Evolutionary conservation across 192 early-diverging fungal species (phyloP).

Genomic region (Coemansia sp.): DNA sequence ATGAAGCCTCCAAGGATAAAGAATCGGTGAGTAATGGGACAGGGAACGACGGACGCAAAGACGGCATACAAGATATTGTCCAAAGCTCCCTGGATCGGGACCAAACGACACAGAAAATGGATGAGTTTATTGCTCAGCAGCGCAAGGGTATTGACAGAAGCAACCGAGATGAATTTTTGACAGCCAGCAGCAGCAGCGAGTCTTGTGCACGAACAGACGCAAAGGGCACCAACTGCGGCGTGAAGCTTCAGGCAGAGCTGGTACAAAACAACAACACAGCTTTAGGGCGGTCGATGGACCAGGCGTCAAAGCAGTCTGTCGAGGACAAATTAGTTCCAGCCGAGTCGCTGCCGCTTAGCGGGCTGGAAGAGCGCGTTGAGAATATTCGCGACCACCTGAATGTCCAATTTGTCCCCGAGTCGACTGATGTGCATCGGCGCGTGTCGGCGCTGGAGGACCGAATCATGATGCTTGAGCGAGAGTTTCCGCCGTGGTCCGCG

Average conservation of each 20-base stretch:
- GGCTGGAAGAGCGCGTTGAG: slow-evolving; percentile 58
- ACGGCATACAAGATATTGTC: not conserved
- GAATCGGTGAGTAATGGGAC: not conserved
- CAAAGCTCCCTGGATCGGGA: slow-evolving; percentile 47
- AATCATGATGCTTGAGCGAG: slow-evolving; percentile 71
- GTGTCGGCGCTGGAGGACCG: slow-evolving; percentile 75
- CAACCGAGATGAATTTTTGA: slow-evolving; percentile 66
- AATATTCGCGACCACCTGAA: slow-evolving; percentile 76
- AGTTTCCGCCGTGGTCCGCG: slow-evolving; percentile 78
- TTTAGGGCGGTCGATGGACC: slow-evolving; percentile 58
- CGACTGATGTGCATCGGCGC: slow-evolving; percentile 43
- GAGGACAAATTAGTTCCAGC: slow-evolving; percentile 4
- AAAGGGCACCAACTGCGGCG: slow-evolving; percentile 67
- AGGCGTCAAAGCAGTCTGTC: not conserved
- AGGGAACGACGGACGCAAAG: not conserved
- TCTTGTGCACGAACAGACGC: slow-evolving; percentile 74
- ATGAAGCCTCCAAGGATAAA: not conserved
- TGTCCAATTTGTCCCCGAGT: slow-evolving; percentile 59
- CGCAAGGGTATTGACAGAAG: slow-evolving; percentile 61
- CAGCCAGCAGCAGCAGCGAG: slow-evolving; percentile 18
- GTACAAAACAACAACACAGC: slow-evolving; percentile 61
- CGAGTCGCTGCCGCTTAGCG: slow-evolving; percentile 20
- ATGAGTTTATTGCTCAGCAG: slow-evolving; percentile 56
- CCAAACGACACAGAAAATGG: slow-evolving; percentile 57
- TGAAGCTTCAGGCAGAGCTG: slow-evolving; percentile 76